Conservation (phyloP, 2,329 filamentous ascomycete genomes). For the Ceratocystis ficicola region DNA sequence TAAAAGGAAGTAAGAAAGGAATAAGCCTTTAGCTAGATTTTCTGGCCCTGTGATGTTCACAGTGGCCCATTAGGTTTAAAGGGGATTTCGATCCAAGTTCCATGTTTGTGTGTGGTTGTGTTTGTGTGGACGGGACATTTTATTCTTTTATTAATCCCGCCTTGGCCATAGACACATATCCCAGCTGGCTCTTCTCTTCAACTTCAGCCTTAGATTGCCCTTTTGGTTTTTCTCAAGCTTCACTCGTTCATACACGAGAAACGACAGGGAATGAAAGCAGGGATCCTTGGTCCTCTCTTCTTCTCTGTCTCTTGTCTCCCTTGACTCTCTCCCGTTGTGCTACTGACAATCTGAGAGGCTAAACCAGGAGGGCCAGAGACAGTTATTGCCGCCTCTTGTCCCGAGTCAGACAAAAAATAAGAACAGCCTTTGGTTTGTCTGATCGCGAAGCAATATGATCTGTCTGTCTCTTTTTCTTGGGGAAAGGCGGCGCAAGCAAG, state of each 20-base stretch:
- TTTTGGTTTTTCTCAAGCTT: not conserved
- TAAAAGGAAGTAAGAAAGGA: not conserved
- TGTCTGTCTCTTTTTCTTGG: no score
- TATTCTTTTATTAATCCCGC: not conserved
- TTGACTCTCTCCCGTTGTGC: not conserved
- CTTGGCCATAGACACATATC: no score
- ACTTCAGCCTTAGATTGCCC: not conserved
- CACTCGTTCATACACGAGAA: not conserved
- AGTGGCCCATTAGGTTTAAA: not conserved
- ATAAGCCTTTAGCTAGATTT: not conserved
- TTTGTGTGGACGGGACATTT: not conserved
- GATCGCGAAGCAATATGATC: not conserved
- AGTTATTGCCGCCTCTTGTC: not conserved
- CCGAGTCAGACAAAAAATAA: not conserved
- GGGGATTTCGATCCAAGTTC: not conserved
- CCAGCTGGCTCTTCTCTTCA: not conserved
- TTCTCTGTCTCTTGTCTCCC: not conserved
- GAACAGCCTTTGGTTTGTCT: not conserved
- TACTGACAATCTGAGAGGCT: not conserved
- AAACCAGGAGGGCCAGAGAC: not conserved
- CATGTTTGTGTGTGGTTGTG: not conserved
- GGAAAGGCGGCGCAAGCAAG: not conserved
- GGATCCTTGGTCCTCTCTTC: no score
- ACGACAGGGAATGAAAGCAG: no score
- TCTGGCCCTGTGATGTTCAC: not conserved